Conservation (phyloP, 2,329 filamentous ascomycete genomes). For the Raffaelea albimanens region DNA sequence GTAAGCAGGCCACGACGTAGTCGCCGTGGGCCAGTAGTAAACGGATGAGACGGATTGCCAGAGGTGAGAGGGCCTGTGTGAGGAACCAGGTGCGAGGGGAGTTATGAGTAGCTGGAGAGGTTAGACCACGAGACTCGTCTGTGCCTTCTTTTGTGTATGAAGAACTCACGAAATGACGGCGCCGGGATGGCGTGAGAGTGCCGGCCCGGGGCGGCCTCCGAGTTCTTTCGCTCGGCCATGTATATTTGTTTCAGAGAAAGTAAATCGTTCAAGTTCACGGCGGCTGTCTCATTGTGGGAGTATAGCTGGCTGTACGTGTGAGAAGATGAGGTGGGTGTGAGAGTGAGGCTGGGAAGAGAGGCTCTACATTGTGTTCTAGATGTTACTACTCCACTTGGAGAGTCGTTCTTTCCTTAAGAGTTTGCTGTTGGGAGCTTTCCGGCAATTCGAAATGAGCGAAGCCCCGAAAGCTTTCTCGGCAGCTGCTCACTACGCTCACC, state of each 20-base stretch:
- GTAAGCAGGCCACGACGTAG: constrained; percentile 75
- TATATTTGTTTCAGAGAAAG: too few relatives aligned
- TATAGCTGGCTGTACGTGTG: too few relatives aligned
- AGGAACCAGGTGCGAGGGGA: constrained; percentile 87
- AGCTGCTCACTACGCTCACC: not conserved
- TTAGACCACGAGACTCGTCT: constrained; percentile 10
- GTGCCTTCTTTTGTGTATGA: not conserved
- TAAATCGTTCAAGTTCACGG: too few relatives aligned
- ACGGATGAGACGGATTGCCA: constrained; percentile 73
- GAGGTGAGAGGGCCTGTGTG: constrained; percentile 75
- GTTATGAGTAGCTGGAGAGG: constrained; percentile 48
- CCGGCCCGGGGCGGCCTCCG: constrained; percentile 31
- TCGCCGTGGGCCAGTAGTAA: constrained; percentile 85
- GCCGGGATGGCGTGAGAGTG: constrained; percentile 34
- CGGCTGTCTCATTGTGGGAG: too few relatives aligned
- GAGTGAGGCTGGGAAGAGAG: too few relatives aligned
- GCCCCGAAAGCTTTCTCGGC: not conserved
- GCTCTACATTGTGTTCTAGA: too few relatives aligned
- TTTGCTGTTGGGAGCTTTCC: not conserved
- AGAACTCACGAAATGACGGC: constrained; percentile 41
- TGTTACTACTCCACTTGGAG: not conserved
- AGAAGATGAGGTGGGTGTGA: too few relatives aligned
- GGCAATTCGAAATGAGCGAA: not conserved
- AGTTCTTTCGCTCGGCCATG: constrained; percentile 37
- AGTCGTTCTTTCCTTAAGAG: not conserved